Evolutionary conservation across 352 stramenopile species (phyloP), one percentile per base, ranked within the genome.

Genomic region (Blastocystis hominis): DNA sequence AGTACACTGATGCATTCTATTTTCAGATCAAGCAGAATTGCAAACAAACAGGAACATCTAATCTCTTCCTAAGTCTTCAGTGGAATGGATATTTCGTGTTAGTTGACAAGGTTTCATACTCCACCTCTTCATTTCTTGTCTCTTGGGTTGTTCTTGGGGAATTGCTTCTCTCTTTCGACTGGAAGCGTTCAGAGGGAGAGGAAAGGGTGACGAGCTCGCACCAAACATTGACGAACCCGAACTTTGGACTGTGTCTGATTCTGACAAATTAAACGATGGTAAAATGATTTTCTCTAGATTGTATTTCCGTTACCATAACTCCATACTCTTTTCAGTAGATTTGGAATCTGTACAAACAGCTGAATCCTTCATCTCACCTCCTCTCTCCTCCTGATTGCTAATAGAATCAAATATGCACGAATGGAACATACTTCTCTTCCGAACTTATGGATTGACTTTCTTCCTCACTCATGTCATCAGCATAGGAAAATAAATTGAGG

Each of bases 401-500:
- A 30, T 30, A 30, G 24, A 30, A 30, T 30, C 24, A 30, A 30
- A 30, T 30, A 30, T 30, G 24, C 24, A 30, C 24, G 24, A 30
- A 30, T 30, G 24, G 24, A 30, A 30, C 24, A 30, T 30, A 30
- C 24, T 30, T 30, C 24, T 30, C 24, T 30, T 30, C 24, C 24
- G 24, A 30, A 30, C 24, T 30, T 30, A 30, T 30, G 24, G 24
- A 30, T 0, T 30, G 24, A 30, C 24, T 30, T 13, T 59, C 50
- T 20, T 75, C 63, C 24, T 75, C 63, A 53, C 46, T 47, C 17
- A 30, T 47, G 42, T 47, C 46, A 75, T 46, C 38, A 0, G 24
- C 63, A 75, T 75, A 75, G 4, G 63, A 75, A 75, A 75, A 75
- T 7, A 75, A 34, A 75, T 75, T 75, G 20, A 75, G 38, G 0